phyloP scores from a whole-genome alignment of 2,329 filamentous ascomycete species.

The Apiospora hydei region DNA sequence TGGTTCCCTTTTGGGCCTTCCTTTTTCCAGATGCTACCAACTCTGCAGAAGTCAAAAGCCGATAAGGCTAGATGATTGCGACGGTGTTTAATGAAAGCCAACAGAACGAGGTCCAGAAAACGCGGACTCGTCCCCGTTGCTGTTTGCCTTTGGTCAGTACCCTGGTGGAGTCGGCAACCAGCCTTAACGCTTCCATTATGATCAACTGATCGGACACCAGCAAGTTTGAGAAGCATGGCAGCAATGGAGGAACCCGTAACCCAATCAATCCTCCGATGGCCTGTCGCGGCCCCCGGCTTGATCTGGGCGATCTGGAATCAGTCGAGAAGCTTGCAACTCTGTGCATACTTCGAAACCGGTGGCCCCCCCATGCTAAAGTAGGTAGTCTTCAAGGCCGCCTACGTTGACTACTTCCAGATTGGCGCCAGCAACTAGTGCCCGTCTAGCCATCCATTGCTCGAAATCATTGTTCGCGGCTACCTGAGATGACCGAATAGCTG shows the following conservation, averaged over 20 bases:
- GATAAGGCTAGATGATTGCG: neutral
- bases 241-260: neutral
- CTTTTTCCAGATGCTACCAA: neutral
- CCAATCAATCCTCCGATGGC: neutral
- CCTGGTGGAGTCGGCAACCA: neutral
- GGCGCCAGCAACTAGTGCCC: neutral
- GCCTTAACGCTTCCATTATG: neutral
- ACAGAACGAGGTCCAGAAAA: too few relatives aligned
- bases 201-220: neutral
- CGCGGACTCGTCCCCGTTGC: neutral
- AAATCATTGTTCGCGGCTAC: neutral
- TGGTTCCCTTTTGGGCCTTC: neutral
- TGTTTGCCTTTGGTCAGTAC: too few relatives aligned
- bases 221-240: neutral
- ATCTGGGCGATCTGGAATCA: constrained; percentile 1
- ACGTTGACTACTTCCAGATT: neutral
- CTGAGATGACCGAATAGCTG: neutral
- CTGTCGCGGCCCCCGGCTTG: neutral
- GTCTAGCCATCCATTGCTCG: neutral
- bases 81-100: neutral
- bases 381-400: neutral
- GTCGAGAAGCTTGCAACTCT: neutral
- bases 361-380: neutral
- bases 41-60: neutral
- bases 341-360: neutral